Percentiles rank a stretch among this genome's conserved stretches.
These are phyloP conservation scores for Pluteus cervinus DNA, from an alignment of 768 basidiomycete genomes.

Conservation along the genomic window DNA sequence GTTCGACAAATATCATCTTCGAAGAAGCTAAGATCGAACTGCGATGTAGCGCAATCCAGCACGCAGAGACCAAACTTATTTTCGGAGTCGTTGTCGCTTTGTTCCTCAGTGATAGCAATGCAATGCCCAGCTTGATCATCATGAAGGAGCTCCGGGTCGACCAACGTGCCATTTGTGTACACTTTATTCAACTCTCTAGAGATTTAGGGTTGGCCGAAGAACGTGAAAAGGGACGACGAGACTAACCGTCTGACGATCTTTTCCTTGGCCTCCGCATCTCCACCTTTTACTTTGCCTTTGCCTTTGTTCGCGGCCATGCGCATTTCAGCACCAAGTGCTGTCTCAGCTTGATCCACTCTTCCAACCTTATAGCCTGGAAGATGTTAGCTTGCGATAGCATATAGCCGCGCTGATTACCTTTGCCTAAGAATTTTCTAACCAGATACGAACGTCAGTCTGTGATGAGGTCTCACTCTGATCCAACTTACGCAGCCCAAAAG, in stretches of 20 bases:
- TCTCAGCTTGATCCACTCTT: constrained; percentile 94
- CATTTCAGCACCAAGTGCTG: constrained; percentile 96
- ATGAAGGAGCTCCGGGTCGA: constrained; percentile 81
- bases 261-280: constrained; percentile 59
- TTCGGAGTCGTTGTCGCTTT: constrained; percentile 30
- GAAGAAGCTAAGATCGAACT: constrained; percentile 87
- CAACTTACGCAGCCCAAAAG: constrained; percentile 80
- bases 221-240: background rate
- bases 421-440: constrained; percentile 73
- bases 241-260: constrained; percentile 83
- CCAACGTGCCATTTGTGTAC: constrained; percentile 92
- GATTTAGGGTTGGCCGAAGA: background rate
- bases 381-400: background rate
- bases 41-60: constrained; percentile 90
- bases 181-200: constrained; percentile 84
- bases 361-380: constrained; percentile 84
- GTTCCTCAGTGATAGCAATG: constrained; percentile 75
- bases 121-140: constrained; percentile 97
- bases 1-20: constrained; percentile 92
- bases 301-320: constrained; percentile 70
- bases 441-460: constrained; percentile 3
- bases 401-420: constrained; percentile 36
- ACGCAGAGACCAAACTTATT: constrained; percentile 85
- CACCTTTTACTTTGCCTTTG: constrained; percentile 46
- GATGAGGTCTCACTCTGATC: background rate